Conservation (phyloP, 2,329 filamentous ascomycete genomes). For the Alternaria arbusti region DNA sequence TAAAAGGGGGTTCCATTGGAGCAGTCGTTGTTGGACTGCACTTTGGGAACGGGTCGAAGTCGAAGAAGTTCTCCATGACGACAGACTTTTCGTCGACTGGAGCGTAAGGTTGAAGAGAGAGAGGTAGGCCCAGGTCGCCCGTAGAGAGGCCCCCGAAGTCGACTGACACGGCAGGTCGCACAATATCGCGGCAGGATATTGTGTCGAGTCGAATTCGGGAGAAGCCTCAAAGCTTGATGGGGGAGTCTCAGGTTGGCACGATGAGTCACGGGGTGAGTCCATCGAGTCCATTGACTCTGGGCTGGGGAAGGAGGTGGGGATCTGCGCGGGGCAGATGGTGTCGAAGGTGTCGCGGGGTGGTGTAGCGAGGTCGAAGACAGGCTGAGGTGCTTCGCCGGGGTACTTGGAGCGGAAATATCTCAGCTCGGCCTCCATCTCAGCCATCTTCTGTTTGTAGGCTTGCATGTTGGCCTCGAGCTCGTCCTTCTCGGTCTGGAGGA, state of each 20-base stretch:
- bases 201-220: constrained; percentile 86
- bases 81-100: constrained; percentile 49
- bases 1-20: constrained; percentile 32
- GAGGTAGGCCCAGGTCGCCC: constrained; percentile 46
- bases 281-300: constrained; percentile 48
- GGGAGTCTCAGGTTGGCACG: constrained; percentile 49
- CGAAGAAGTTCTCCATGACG: constrained; percentile 44
- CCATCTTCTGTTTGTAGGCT: constrained; percentile 57
- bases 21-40: constrained; percentile 22
- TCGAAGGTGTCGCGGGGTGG: constrained; percentile 30
- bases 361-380: constrained; percentile 30
- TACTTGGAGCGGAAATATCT: constrained; percentile 42
- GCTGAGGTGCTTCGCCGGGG: constrained; percentile 35
- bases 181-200: constrained; percentile 99
- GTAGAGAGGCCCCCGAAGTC: constrained; percentile 53
- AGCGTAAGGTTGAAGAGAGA: constrained; percentile 45
- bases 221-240: constrained; percentile 50
- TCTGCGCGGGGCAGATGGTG: constrained; percentile 46
- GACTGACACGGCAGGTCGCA: constrained; percentile 99
- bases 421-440: constrained; percentile 59
- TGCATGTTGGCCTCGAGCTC: constrained; percentile 70
- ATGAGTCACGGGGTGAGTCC: constrained; percentile 48
- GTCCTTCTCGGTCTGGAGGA: constrained; percentile 70
- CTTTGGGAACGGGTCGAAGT: constrained; percentile 51
- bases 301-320: constrained; percentile 43